phyloP scores from a whole-genome alignment of 148 eudicot genomes.

The Diospyros kaki region DNA sequence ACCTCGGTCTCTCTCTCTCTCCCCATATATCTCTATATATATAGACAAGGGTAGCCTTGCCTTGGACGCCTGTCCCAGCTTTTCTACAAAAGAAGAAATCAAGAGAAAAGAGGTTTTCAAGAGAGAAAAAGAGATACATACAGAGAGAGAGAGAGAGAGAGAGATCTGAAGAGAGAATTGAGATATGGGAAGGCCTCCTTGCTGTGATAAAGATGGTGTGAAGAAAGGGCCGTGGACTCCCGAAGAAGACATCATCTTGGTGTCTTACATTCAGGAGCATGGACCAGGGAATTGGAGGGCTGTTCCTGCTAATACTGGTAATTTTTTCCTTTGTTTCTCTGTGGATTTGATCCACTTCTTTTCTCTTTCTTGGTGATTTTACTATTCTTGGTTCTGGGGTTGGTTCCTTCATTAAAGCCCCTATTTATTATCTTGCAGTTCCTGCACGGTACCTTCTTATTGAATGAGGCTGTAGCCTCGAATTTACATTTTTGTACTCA shows the following conservation, averaged over 20 bases:
- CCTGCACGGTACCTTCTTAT: not conserved
- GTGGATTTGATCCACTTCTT: not conserved
- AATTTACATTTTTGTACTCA: not conserved
- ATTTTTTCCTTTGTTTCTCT: not conserved
- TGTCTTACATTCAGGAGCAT: constrained; percentile 83
- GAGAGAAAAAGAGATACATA: not conserved
- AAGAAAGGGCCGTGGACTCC: constrained; percentile 98
- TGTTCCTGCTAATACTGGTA: constrained; percentile 86
- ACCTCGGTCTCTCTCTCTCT: constrained; percentile 12
- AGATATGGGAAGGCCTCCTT: constrained; percentile 79
- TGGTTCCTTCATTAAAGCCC: constrained; percentile 41
- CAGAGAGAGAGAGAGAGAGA: constrained; percentile 2
- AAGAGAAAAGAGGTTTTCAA: not conserved
- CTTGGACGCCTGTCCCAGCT: constrained; percentile 19
- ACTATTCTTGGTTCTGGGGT: constrained; percentile 25
- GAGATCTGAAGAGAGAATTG: constrained; percentile 1
- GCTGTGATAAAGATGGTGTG: constrained; percentile 76
- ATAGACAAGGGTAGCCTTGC: constrained; percentile 16
- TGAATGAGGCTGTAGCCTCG: not conserved
- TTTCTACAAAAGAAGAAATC: not conserved
- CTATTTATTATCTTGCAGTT: constrained; percentile 25
- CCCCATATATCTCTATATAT: constrained; percentile 2
- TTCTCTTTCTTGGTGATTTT: not conserved
- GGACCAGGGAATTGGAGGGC: constrained; percentile 95
- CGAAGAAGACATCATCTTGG: constrained; percentile 79